phyloP scores from a whole-genome alignment of 2,329 filamentous ascomycete species.

The Aspergillus luchuensis region DNA sequence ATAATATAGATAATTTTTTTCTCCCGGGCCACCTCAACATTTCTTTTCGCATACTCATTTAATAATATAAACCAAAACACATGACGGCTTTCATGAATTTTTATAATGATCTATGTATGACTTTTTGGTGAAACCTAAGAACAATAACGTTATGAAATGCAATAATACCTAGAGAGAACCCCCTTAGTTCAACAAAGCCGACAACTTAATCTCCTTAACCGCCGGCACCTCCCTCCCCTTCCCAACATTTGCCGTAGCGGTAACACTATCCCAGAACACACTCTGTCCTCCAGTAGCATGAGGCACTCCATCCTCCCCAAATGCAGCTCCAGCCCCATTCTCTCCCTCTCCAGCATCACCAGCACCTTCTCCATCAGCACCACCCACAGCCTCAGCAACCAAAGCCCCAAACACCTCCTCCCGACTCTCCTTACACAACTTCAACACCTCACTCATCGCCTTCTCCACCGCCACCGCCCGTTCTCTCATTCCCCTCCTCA shows the following conservation, averaged over 20 bases:
- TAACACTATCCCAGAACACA: constrained; percentile 46
- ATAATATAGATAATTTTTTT: neutral
- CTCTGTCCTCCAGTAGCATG: constrained; percentile 30
- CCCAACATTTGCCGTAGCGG: constrained; percentile 39
- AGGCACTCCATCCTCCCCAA: constrained; percentile 21
- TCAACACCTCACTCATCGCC: constrained; percentile 72
- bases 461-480: constrained; percentile 75
- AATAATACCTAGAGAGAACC: too few relatives aligned
- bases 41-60: neutral
- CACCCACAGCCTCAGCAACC: constrained; percentile 4
- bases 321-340: constrained; percentile 13
- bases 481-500: constrained; percentile 83
- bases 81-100: neutral
- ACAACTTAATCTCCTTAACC: constrained; percentile 51
- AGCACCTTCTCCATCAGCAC: constrained; percentile 22
- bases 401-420: constrained; percentile 66
- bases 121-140: neutral
- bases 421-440: constrained; percentile 66
- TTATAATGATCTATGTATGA: constrained; percentile 6
- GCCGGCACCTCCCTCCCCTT: constrained; percentile 50
- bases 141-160: neutral
- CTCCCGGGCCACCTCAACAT: neutral
- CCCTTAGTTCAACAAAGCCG: constrained; percentile 39
- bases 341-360: constrained; percentile 22
- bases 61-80: neutral